phyloP scores from a whole-genome alignment of 2,329 filamentous ascomycete species.

The Esteya vermicola region DNA sequence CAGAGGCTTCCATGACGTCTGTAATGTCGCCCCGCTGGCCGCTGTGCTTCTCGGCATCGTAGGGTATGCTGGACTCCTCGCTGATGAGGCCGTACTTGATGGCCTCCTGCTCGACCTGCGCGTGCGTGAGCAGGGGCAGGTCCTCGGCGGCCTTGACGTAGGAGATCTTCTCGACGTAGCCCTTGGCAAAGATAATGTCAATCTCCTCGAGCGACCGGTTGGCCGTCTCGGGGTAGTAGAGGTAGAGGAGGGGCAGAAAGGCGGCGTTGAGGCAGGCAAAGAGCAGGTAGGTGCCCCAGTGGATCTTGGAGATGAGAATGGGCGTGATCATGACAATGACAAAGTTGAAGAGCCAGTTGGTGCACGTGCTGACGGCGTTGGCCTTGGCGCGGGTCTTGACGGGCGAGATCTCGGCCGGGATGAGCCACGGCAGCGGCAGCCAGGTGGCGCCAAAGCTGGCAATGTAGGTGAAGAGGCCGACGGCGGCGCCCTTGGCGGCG shows the following conservation, averaged over 20 bases:
- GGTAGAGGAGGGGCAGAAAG: slow-evolving; percentile 27
- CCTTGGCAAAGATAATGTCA: slow-evolving; percentile 27
- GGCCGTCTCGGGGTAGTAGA: slow-evolving; percentile 37
- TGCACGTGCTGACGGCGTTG: slow-evolving; percentile 17
- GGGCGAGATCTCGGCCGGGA: slow-evolving; percentile 21
- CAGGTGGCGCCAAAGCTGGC: slow-evolving; percentile 17
- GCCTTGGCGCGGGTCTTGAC: slow-evolving; percentile 19
- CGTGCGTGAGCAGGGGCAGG: too few species aligned
- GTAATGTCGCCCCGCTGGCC: too few species aligned
- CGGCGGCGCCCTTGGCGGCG: slow-evolving; percentile 16
- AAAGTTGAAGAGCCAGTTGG: slow-evolving; percentile 24
- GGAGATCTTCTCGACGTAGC: too few species aligned
- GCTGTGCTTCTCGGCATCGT: too few species aligned
- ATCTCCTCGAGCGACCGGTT: slow-evolving; percentile 36
- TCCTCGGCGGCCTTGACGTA: too few species aligned
- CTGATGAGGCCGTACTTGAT: too few species aligned
- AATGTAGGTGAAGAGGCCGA: slow-evolving; percentile 24
- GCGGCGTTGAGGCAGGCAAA: slow-evolving; percentile 33
- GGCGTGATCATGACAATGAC: slow-evolving; percentile 36
- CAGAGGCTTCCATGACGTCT: too few species aligned
- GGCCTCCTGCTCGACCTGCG: too few species aligned
- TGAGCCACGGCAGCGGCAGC: slow-evolving; percentile 22
- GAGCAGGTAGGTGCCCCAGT: slow-evolving; percentile 37
- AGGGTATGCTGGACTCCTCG: too few species aligned
- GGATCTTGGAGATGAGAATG: slow-evolving; percentile 27